Percentiles rank a stretch among this genome's conserved stretches.
Evolutionary conservation across 2,329 filamentous ascomycete species (phyloP).

Genomic region (Fusarium nelsonii): DNA sequence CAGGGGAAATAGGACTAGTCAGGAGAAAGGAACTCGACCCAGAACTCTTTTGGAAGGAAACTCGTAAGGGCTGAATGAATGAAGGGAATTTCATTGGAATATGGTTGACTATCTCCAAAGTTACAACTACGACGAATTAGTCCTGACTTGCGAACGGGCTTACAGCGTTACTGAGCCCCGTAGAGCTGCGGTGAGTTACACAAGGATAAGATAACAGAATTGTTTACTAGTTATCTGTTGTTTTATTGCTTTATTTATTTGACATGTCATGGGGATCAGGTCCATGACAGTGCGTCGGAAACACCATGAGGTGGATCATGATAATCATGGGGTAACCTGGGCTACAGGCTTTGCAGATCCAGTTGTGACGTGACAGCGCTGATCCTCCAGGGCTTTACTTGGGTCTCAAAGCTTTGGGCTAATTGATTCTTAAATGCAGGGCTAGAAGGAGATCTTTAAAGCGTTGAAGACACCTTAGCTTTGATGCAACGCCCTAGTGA

Average conservation of each 20-base stretch:
- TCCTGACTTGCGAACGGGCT: slow-evolving; percentile 3
- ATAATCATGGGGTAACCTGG: slow-evolving; percentile 26
- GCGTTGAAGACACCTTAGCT: background rate
- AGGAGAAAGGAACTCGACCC: slow-evolving; percentile 26
- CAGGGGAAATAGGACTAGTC: slow-evolving; percentile 21
- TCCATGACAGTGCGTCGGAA: background rate
- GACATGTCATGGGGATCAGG: background rate
- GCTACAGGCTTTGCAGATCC: slow-evolving; percentile 14
- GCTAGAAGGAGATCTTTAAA: background rate
- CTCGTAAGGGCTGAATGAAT: background rate
- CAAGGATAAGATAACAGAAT: background rate
- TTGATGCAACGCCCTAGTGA: background rate
- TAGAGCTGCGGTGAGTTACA: background rate
- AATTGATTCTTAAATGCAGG: background rate
- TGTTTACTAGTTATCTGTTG: background rate
- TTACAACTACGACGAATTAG: background rate
- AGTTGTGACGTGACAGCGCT: slow-evolving; percentile 25
- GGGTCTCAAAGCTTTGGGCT: background rate
- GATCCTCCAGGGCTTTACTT: slow-evolving; percentile 20
- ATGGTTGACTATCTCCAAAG: background rate
- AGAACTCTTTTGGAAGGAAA: slow-evolving; percentile 26
- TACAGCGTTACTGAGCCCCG: background rate
- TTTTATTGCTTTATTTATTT: background rate
- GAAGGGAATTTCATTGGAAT: background rate
- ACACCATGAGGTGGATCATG: slow-evolving; percentile 25